Conservation (phyloP, 1,139 yeast genomes). For the Taphrina confusa region DNA sequence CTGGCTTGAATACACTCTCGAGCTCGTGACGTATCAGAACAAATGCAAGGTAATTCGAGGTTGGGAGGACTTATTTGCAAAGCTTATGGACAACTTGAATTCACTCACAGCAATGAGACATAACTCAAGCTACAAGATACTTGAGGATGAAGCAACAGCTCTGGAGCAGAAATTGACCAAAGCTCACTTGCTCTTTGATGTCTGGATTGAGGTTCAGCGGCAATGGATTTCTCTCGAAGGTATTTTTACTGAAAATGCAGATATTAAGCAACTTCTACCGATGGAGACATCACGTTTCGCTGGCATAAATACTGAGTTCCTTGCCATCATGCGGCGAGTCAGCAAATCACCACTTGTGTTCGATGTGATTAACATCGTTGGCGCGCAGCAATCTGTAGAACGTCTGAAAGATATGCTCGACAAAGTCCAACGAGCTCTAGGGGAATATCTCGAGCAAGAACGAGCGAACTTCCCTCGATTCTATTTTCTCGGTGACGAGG, state of each 20-base stretch:
- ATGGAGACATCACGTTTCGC: conserved; percentile 69
- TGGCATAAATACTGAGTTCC: conserved; percentile 64
- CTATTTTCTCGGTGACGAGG: conserved; percentile 89
- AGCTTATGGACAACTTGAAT: conserved; percentile 62
- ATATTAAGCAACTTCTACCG: conserved; percentile 65
- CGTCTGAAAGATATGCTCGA: conserved; percentile 59
- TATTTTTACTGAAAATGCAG: conserved; percentile 59
- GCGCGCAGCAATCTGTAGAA: conserved; percentile 54
- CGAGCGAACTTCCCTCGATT: conserved; percentile 77
- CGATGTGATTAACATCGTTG: conserved; percentile 60
- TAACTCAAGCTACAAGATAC: conserved; percentile 63
- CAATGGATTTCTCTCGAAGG: conserved; percentile 88
- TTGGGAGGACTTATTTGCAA: conserved; percentile 67
- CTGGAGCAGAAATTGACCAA: conserved; percentile 61
- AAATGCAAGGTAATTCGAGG: conserved; percentile 62
- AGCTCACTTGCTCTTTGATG: conserved; percentile 58
- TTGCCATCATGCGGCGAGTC: conserved; percentile 55
- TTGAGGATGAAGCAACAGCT: conserved; percentile 60
- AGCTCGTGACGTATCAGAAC: conserved; percentile 58
- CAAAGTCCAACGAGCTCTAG: conserved; percentile 65
- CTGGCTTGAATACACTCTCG: conserved; percentile 54
- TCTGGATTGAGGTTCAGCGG: conserved; percentile 84
- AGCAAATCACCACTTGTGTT: conserved; percentile 57
- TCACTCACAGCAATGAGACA: conserved; percentile 69
- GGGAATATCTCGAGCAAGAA: conserved; percentile 79